Conservation (phyloP, 371 early-diverging fungal species). For the Aphelidium insulamus region DNA sequence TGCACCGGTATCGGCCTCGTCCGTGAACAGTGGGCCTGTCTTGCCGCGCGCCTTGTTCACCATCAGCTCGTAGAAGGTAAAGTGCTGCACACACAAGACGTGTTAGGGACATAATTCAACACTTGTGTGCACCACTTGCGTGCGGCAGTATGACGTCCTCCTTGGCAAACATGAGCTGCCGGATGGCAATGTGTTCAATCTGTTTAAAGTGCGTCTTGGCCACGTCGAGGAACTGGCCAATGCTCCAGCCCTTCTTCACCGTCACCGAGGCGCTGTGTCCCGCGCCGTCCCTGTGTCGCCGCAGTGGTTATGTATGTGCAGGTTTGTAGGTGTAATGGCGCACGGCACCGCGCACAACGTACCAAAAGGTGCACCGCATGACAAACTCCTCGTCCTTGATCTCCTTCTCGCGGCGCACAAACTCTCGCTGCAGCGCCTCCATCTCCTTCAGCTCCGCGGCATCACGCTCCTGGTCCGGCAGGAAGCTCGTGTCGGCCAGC, state of each 20-base stretch:
- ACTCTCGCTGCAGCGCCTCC: constrained; percentile 49
- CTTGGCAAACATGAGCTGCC: constrained; percentile 75
- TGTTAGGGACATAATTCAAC: no score
- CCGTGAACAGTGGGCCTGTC: constrained; percentile 81
- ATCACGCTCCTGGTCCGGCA: constrained; percentile 80
- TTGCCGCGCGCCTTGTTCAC: constrained; percentile 87
- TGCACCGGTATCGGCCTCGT: no score
- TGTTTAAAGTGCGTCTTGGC: constrained; percentile 58
- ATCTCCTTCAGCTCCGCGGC: constrained; percentile 43
- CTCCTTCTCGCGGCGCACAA: constrained; percentile 53
- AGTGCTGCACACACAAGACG: constrained; percentile 37
- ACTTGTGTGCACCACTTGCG: constrained; percentile 15
- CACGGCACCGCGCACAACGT: no score
- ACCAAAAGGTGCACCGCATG: no score
- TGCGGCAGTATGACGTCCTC: constrained; percentile 91
- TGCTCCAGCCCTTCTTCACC: constrained; percentile 73
- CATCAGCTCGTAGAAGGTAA: constrained; percentile 89
- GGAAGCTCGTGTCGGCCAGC: constrained; percentile 69
- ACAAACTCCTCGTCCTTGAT: constrained; percentile 54
- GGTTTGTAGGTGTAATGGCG: no score
- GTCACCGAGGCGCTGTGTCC: no score
- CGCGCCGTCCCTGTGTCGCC: no score
- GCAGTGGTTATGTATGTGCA: no score
- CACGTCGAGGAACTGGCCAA: constrained; percentile 61
- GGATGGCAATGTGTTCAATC: constrained; percentile 53